These are phyloP conservation scores for Mycena galopus DNA, from an alignment of 768 basidiomycete species.

Conservation along the genomic window DNA sequence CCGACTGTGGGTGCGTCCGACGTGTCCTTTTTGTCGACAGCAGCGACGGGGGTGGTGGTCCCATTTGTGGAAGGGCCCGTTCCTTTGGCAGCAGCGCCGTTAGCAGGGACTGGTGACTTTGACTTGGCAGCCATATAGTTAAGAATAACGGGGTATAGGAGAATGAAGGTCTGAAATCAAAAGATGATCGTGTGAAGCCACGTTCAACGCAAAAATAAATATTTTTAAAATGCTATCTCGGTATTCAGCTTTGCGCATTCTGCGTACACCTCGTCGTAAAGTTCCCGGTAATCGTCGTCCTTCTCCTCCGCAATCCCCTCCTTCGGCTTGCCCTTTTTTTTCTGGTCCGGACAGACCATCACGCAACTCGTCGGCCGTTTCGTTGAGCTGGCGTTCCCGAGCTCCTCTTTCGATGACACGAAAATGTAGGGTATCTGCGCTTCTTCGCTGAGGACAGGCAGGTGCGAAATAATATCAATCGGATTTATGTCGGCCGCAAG, in stretches of 20 bases:
- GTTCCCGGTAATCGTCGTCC: constrained; percentile 88
- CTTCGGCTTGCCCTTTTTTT: constrained; percentile 77
- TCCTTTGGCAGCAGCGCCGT: constrained; percentile 55
- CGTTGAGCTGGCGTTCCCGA: constrained; percentile 95
- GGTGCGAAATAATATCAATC: constrained; percentile 97
- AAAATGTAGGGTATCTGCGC: constrained; percentile 92
- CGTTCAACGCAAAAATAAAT: not conserved
- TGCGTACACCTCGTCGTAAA: constrained; percentile 87
- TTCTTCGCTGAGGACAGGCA: constrained; percentile 95
- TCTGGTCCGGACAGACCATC: constrained; percentile 89
- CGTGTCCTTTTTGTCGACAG: constrained; percentile 58
- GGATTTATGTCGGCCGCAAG: constrained; percentile 98
- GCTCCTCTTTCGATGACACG: constrained; percentile 92
- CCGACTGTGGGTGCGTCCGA: constrained; percentile 56
- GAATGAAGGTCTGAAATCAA: constrained; percentile 33
- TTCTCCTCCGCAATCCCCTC: constrained; percentile 69
- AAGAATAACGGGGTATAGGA: constrained; percentile 39
- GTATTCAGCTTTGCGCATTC: constrained; percentile 85
- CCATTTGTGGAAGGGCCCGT: constrained; percentile 62
- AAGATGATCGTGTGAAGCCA: constrained; percentile 40
- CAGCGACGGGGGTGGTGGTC: constrained; percentile 61
- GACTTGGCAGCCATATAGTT: constrained; percentile 66
- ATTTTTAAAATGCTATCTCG: constrained; percentile 68
- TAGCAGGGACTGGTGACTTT: constrained; percentile 61
- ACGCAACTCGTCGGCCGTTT: constrained; percentile 99